Evolutionary conservation across 495 filamentous ascomycete genomes (phyloP), one percentile per base, ranked within the genome.

Genomic region (Clavariopsis aquatica): DNA sequence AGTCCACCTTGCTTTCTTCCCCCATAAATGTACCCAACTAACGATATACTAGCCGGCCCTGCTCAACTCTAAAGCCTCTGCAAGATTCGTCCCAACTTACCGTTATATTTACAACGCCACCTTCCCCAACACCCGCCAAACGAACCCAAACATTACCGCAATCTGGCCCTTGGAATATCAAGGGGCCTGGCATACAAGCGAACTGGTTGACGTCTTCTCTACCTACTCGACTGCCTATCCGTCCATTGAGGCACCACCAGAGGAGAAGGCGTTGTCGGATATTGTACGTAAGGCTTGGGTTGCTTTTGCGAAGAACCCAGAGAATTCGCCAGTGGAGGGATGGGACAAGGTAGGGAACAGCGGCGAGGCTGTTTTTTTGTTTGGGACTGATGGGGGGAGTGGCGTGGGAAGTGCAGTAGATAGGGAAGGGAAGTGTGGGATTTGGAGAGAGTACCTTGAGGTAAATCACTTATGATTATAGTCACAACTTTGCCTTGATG

Each of bases 261-360:
- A 70, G 26, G 64, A 77, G 59, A 34, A 34, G 19, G 62, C 66
- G 20, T 28, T 77, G 23, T 68, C 68, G 20, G 20, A 57, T 17
- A 52, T 31, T 24, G 72, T 77, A 68, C 69, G 73, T 38, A 69
- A 56, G 52, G 60, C 71, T 1, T 77, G 74, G 71, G 74, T 71
- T 20, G 62, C 68, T n/a, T 77, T 76, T 59, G 74, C 74, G 20
- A 76, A 71, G 55, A 47, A 77, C 52, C 75, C 75, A 27, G 41
- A 24, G 41, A 46, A 26, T 2, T 7, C 34, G 55, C 55, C 55
- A 15, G 20, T 57, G 8, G 26, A 29, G 34, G 41, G 41, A 2
- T 57, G 55, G 55, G 52, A 38, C 8, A 1, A 10, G 20, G 34
- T 20, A 6, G 52, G 29, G 6, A 24, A 20, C 10, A 31, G 3